Base-by-base conservation (phyloP, 2,329 filamentous ascomycete genomes). In the Hypoxylon sp. region DNA sequence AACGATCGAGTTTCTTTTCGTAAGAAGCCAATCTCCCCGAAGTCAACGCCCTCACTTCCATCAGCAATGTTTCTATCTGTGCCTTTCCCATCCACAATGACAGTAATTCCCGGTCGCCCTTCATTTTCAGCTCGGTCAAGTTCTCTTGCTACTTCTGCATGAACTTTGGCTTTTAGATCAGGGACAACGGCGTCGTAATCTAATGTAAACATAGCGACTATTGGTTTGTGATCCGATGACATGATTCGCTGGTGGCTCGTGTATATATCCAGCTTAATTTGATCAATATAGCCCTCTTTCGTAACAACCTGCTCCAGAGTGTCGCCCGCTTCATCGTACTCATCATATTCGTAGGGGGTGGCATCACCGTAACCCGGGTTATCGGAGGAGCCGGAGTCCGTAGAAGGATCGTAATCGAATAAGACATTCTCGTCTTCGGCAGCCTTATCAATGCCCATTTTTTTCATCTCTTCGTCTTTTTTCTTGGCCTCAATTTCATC, bases 161-260 rank as follows among this genome's bases (percentile, higher is more conserved):
- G 92, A 0, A 98, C 85, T 68, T 89, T 91, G 1, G 93, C 89
- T 77, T 97, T 98, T 25, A 97, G 82, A 28, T 95, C 90, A 0
- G 94, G 92, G 0, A 97, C 89, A 0, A 97, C 92, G 0, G 93
- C 91, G 68, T 98, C 93, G 76, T 96, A 98, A 48, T 91, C 90
- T 6, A 99, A 80, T 0, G 88, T 91, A 76, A 98, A 98, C 0
- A 94, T 83, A 0, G 94, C 93, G 64, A 90, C 88, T 1, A 99
- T 82, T 0, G 96, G 97, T 78, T 99, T 99, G 80, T 99, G 96
- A 74, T 99, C 96, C 0, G 95, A 98, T 0, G 95, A 97, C 14
- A 93, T 87, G 23, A 99, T 90, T 17, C 92, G 87, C 78, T 98
- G 96, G 75, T 98, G 93, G 0, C 94, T 95, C 0, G 90, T 89